phyloP scores from a whole-genome alignment of 176 grass and related monocot species.

The Lolium rigidum region DNA sequence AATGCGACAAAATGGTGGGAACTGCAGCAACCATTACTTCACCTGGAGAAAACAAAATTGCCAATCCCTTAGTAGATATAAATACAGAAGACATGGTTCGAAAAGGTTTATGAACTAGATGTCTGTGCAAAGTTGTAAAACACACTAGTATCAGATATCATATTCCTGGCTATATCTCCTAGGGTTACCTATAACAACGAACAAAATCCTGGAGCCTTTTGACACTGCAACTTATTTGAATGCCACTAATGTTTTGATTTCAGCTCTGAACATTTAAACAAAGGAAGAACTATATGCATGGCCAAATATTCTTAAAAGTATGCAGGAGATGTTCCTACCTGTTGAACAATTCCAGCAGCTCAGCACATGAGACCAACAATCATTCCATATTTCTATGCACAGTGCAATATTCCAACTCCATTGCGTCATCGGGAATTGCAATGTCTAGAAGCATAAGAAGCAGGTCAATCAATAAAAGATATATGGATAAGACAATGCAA shows the following conservation, averaged over 20 bases:
- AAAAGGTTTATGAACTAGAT: neutral
- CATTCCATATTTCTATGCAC: neutral
- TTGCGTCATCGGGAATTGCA: neutral
- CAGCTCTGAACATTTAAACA: neutral
- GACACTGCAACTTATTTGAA: neutral
- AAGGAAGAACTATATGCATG: neutral
- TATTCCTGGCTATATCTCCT: neutral
- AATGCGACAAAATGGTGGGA: neutral
- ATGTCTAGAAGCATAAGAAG: neutral
- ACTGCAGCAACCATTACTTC: neutral
- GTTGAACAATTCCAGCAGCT: neutral
- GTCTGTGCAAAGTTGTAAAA: neutral
- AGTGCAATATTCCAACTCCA: neutral
- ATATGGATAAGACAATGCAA: neutral
- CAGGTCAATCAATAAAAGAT: neutral
- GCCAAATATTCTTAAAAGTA: neutral
- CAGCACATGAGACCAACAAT: neutral
- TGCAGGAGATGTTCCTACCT: neutral
- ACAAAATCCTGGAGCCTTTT: neutral
- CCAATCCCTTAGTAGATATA: neutral
- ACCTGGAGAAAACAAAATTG: neutral
- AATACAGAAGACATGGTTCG: neutral
- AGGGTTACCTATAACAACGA: neutral
- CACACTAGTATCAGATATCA: neutral
- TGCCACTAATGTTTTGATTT: neutral